These are phyloP conservation scores for Aspergillaceae sp. DNA, from an alignment of 2,329 filamentous ascomycete species.

Conservation along the genomic window DNA sequence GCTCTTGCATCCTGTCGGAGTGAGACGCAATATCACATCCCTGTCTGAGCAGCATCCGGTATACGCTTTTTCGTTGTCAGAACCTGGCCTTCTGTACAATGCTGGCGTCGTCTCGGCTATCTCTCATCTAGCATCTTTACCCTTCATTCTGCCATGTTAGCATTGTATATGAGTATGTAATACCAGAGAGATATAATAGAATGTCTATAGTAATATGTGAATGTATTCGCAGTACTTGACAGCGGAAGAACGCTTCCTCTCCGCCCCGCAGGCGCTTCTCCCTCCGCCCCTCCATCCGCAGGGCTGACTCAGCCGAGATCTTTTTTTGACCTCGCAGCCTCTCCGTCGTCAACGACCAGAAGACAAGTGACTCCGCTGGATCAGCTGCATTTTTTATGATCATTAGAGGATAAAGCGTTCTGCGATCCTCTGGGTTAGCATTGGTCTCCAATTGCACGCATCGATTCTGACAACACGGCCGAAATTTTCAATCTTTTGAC, in stretches of 20 bases:
- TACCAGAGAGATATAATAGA: background rate
- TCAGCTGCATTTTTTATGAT: background rate
- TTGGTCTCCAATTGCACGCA: background rate
- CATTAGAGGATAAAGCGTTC: background rate
- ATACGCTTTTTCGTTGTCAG: background rate
- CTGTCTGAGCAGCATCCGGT: background rate
- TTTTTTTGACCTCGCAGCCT: constrained; percentile 1
- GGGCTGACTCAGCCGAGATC: constrained; percentile 5
- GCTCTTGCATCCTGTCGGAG: background rate
- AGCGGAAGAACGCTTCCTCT: too few relatives aligned
- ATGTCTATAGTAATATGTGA: background rate
- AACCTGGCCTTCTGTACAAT: background rate
- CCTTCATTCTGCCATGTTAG: background rate
- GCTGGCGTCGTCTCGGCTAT: background rate
- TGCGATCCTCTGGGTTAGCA: too few relatives aligned
- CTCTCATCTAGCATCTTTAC: background rate
- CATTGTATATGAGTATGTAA: background rate
- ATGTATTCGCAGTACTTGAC: too few relatives aligned
- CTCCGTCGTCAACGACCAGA: background rate
- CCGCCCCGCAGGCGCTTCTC: constrained; percentile 2
- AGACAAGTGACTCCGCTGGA: background rate
- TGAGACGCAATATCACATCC: background rate
- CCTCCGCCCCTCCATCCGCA: constrained; percentile 4
- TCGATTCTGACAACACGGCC: background rate
- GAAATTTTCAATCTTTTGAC: background rate